A percentile compares a stretch with the other conserved stretches of the same genome.
phyloP scores from a whole-genome alignment of 2,329 filamentous ascomycete genomes.

The Ophiostoma ips region DNA sequence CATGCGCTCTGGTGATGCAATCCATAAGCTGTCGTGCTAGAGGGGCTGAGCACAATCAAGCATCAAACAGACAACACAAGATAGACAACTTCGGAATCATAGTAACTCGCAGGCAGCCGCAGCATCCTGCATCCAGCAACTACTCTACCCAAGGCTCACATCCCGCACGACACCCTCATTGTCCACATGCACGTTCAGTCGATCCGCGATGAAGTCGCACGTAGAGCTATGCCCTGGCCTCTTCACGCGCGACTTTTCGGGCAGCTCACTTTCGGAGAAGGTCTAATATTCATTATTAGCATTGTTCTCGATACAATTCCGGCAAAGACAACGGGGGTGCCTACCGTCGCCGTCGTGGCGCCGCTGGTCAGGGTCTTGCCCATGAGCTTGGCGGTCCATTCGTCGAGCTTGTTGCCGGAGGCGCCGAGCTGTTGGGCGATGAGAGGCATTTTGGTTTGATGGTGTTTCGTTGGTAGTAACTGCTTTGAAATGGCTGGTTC shows the following conservation, averaged over 20 bases:
- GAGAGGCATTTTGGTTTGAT: constrained; percentile 42
- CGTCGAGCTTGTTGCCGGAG: constrained; percentile 28
- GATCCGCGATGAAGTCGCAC: constrained; percentile 37
- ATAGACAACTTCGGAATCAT: too few relatives aligned
- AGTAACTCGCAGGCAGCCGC: too few relatives aligned
- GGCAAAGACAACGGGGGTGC: too few relatives aligned
- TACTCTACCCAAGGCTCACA: constrained; percentile 37
- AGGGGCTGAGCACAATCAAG: too few relatives aligned
- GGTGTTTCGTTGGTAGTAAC: too few relatives aligned
- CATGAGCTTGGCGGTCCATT: constrained; percentile 48
- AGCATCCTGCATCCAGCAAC: background rate
- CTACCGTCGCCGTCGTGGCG: constrained; percentile 38
- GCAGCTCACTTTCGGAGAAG: constrained; percentile 47
- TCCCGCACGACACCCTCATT: constrained; percentile 48
- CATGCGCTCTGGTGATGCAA: too few relatives aligned
- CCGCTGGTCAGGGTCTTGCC: constrained; percentile 47
- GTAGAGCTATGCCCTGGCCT: constrained; percentile 43
- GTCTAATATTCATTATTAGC: constrained; percentile 25
- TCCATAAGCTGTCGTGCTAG: too few relatives aligned
- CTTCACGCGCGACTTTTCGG: constrained; percentile 41
- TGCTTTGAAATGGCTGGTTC: too few relatives aligned
- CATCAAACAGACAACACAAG: too few relatives aligned
- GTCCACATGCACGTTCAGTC: constrained; percentile 45
- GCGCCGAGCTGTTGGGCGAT: constrained; percentile 37
- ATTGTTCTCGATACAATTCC: too few relatives aligned